phyloP scores from a whole-genome alignment of 495 filamentous ascomycete species.

The Darksidea phi region DNA sequence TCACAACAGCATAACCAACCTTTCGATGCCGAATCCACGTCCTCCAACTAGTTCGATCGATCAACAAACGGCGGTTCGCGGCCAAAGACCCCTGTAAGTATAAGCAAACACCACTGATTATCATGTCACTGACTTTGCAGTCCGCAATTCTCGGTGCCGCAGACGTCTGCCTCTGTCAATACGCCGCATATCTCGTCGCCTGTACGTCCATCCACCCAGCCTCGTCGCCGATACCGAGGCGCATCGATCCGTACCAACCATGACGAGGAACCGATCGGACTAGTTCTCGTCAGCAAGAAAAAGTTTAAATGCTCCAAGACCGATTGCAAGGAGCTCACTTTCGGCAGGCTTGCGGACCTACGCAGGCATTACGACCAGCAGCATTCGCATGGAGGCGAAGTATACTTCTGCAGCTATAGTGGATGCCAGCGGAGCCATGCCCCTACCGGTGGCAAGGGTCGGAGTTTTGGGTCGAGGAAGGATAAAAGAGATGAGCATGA shows the following conservation, averaged over 20 bases:
- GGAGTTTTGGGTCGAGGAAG: conserved; percentile 17
- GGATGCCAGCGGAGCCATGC: conserved; percentile 4
- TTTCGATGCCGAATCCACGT: neutral
- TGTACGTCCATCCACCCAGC: neutral
- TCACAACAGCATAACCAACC: neutral
- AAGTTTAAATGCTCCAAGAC: conserved; percentile 6
- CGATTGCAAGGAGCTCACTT: neutral
- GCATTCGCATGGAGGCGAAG: conserved; percentile 1
- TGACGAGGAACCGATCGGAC: neutral
- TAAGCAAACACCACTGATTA: neutral
- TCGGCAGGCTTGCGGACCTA: conserved; percentile 15
- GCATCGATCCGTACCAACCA: neutral
- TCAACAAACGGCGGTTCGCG: neutral
- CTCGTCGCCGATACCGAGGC: neutral
- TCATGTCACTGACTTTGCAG: neutral
- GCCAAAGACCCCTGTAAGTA: neutral
- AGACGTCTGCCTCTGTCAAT: neutral
- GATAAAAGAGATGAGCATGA: conserved; percentile 28
- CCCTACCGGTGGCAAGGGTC: neutral
- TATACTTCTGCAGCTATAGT: neutral
- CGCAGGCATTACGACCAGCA: conserved; percentile 2
- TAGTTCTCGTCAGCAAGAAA: neutral
- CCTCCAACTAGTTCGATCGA: neutral
- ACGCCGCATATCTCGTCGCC: neutral
- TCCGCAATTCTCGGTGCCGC: neutral